phyloP scores from a whole-genome alignment of 1,284 basidiomycete genomes.

The Moesziomyces sp. region DNA sequence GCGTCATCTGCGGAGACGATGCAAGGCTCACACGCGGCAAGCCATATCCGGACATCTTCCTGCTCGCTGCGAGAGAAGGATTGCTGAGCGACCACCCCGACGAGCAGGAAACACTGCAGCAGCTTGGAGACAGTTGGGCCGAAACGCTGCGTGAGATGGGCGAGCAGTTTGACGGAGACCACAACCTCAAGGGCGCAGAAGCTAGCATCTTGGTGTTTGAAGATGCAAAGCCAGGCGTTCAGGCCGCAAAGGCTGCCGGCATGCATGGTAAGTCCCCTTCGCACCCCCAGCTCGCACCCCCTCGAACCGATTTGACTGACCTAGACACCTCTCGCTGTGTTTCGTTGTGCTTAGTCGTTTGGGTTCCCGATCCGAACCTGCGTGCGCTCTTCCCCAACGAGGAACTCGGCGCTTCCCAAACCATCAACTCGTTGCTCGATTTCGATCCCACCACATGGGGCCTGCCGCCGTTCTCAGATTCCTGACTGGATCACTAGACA shows the following conservation, averaged over 20 bases:
- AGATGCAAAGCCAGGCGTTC: slow-evolving; percentile 65
- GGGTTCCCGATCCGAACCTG: slow-evolving; percentile 64
- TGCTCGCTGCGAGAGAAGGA: slow-evolving; percentile 63
- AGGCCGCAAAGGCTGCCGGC: slow-evolving; percentile 62
- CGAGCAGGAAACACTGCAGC: slow-evolving; percentile 12
- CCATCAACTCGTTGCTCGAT: slow-evolving; percentile 59
- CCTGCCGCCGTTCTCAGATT: slow-evolving; percentile 55
- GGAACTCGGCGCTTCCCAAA: slow-evolving; percentile 58
- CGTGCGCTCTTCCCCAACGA: slow-evolving; percentile 40
- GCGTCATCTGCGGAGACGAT: slow-evolving; percentile 66
- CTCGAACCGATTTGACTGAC: neutral
- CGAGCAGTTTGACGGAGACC: slow-evolving; percentile 45
- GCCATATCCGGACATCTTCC: slow-evolving; percentile 66
- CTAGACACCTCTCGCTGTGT: neutral
- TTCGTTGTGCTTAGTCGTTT: slow-evolving; percentile 51
- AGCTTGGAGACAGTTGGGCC: slow-evolving; percentile 37
- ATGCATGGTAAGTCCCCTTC: slow-evolving; percentile 58
- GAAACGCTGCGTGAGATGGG: slow-evolving; percentile 48
- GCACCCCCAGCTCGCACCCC: no score
- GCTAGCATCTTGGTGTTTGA: slow-evolving; percentile 66
- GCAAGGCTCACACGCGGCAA: slow-evolving; percentile 59
- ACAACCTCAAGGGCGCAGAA: slow-evolving; percentile 53
- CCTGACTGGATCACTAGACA: neutral
- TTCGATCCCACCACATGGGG: slow-evolving; percentile 64
- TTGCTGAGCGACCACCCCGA: slow-evolving; percentile 43